Percentiles rank a stretch among this genome's conserved stretches.
phyloP scores from a whole-genome alignment of 768 basidiomycete genomes.

The Trametes villosa region DNA sequence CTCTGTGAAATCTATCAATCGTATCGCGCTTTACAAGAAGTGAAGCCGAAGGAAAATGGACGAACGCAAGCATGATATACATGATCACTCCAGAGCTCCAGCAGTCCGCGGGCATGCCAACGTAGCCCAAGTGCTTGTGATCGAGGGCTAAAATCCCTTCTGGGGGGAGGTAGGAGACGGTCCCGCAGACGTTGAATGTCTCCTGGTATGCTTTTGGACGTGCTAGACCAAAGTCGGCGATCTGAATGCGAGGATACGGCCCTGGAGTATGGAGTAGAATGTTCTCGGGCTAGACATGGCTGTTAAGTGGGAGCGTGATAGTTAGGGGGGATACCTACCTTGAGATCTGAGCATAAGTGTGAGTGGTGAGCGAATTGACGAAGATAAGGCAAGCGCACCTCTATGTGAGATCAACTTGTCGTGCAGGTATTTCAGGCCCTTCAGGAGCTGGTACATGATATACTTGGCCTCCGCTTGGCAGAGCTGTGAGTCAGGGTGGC shows the following conservation, averaged over 20 bases:
- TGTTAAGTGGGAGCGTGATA: neutral
- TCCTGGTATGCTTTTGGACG: constrained; percentile 79
- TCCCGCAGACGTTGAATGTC: constrained; percentile 87
- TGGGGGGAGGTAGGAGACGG: constrained; percentile 83
- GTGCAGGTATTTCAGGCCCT: constrained; percentile 73
- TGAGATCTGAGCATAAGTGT: constrained; percentile 52
- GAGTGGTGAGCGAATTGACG: neutral
- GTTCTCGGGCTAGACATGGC: constrained; percentile 74
- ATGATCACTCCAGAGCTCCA: constrained; percentile 86
- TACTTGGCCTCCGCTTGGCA: constrained; percentile 85
- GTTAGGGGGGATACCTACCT: constrained; percentile 43
- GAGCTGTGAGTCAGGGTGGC: constrained; percentile 56
- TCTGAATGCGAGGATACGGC: constrained; percentile 80
- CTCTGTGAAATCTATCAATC: too few relatives aligned
- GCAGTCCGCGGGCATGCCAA: constrained; percentile 87
- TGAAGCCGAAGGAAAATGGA: constrained; percentile 11
- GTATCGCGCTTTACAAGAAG: neutral
- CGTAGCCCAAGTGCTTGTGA: constrained; percentile 70
- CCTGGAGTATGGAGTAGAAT: constrained; percentile 80
- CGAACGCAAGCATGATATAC: constrained; percentile 84
- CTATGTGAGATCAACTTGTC: constrained; percentile 76
- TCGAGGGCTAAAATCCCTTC: constrained; percentile 84
- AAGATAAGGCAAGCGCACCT: constrained; percentile 47
- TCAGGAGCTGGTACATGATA: constrained; percentile 79
- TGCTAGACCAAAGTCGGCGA: constrained; percentile 88